Percentiles rank a stretch among this genome's conserved stretches.
Conservation (phyloP, 805 yeast species). For the Blastobotrys robertii region DNA sequence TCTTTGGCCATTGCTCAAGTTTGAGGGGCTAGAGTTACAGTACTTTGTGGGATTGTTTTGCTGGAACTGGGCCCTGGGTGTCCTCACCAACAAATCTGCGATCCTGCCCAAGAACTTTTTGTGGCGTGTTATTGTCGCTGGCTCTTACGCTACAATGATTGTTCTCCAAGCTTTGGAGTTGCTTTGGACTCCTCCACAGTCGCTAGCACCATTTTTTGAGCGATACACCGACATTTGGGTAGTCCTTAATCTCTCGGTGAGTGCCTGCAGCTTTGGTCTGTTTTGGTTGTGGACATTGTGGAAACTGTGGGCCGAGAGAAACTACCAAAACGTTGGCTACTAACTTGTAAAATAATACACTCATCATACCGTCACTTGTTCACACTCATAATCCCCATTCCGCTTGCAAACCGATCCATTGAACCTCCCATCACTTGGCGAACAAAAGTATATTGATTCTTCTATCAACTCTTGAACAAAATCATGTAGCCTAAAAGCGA, state of each 20-base stretch:
- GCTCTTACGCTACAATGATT: conserved; percentile 44
- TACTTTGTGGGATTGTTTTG: conserved; percentile 50
- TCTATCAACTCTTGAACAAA: background rate
- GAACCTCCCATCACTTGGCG: too few relatives aligned
- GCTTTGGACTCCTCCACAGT: conserved; percentile 33
- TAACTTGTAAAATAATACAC: background rate
- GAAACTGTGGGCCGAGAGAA: conserved; percentile 31
- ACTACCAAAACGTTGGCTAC: too few relatives aligned
- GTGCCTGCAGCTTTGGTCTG: conserved; percentile 63
- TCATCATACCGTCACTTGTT: background rate
- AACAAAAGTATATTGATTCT: background rate
- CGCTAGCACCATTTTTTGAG: conserved; percentile 24
- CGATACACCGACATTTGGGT: conserved; percentile 81
- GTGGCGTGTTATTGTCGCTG: conserved; percentile 42
- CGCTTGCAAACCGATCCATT: too few relatives aligned
- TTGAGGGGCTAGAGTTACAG: conserved; percentile 67
- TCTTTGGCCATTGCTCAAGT: conserved; percentile 74
- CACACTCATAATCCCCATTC: too few relatives aligned
- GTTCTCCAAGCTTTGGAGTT: conserved; percentile 46
- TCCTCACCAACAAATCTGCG: conserved; percentile 25
- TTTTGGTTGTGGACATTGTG: conserved; percentile 80
- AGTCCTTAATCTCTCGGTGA: conserved; percentile 58
- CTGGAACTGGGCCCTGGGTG: conserved; percentile 75
- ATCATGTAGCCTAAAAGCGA: conserved; percentile 25
- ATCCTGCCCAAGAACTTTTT: conserved; percentile 40